phyloP scores from a whole-genome alignment of 805 yeast genomes.

The Pichia ethanolica region DNA sequence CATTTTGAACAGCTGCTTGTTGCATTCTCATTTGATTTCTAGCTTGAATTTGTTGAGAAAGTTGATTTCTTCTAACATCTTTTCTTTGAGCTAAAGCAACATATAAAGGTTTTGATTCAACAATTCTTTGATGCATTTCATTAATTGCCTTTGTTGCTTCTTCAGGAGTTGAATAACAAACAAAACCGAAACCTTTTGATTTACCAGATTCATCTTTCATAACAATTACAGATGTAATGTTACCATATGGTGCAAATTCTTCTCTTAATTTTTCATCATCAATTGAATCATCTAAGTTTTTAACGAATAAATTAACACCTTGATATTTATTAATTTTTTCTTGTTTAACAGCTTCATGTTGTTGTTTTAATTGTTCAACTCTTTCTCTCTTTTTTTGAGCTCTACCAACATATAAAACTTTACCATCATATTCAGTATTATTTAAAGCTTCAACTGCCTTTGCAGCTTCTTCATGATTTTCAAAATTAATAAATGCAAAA shows the following conservation, averaged over 20 bases:
- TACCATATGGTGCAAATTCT: constrained; percentile 89
- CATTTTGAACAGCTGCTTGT: constrained; percentile 87
- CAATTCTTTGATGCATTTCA: constrained; percentile 97
- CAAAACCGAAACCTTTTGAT: constrained; percentile 98
- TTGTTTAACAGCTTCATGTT: constrained; percentile 84
- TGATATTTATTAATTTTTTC: constrained; percentile 92
- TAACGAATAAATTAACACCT: constrained; percentile 94
- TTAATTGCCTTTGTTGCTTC: constrained; percentile 98
- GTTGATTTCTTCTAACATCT: constrained; percentile 94
- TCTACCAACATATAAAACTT: constrained; percentile 89
- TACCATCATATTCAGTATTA: constrained; percentile 78
- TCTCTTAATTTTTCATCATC: constrained; percentile 88
- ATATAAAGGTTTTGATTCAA: constrained; percentile 91
- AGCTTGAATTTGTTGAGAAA: constrained; percentile 96
- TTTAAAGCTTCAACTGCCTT: constrained; percentile 89
- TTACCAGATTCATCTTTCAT: constrained; percentile 93
- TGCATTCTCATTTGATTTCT: constrained; percentile 98
- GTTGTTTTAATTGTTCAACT: constrained; percentile 88
- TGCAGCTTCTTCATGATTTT: constrained; percentile 77
- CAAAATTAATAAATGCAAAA: constrained; percentile 92
- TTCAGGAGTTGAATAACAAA: constrained; percentile 94
- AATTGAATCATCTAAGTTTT: constrained; percentile 90
- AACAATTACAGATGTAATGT: constrained; percentile 92
- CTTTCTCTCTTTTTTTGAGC: constrained; percentile 99
- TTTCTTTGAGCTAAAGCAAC: constrained; percentile 98